phyloP scores from a whole-genome alignment of 768 basidiomycete genomes.

The Serendipita vermifera region DNA sequence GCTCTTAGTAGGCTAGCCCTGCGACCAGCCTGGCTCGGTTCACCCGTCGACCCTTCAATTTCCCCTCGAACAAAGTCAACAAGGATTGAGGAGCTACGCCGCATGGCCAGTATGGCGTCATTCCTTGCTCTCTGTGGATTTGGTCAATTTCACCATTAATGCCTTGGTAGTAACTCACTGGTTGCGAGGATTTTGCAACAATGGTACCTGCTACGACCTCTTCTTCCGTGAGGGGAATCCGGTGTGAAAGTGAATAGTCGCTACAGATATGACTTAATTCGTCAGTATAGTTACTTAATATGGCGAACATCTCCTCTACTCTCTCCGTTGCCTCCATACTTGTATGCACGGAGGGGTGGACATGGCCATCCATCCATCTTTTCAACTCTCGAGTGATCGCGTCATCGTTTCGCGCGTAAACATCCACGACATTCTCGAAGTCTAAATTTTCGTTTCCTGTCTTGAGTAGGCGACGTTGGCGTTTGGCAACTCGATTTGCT shows the following conservation, averaged over 20 bases:
- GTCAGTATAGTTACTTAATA: slow-evolving; percentile 43
- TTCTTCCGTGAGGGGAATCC: slow-evolving; percentile 50
- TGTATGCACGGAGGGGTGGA: not conserved
- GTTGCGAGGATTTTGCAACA: slow-evolving; percentile 52
- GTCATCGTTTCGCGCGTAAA: not conserved
- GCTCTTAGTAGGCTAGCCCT: slow-evolving; percentile 34
- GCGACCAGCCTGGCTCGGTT: slow-evolving; percentile 17
- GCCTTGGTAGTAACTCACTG: slow-evolving; percentile 25
- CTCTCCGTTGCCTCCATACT: not conserved
- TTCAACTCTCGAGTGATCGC: not conserved
- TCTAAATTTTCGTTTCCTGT: not conserved
- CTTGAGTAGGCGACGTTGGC: slow-evolving; percentile 18
- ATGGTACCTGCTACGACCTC: slow-evolving; percentile 68
- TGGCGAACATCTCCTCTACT: slow-evolving; percentile 5
- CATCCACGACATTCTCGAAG: not conserved
- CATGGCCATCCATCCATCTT: slow-evolving; percentile 6
- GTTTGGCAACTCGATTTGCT: slow-evolving; percentile 16
- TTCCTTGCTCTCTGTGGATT: slow-evolving; percentile 20
- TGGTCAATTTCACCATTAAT: slow-evolving; percentile 9
- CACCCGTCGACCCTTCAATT: slow-evolving; percentile 4
- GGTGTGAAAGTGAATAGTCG: slow-evolving; percentile 52
- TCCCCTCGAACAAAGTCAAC: not conserved
- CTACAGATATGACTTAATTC: slow-evolving; percentile 59
- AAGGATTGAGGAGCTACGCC: slow-evolving; percentile 18
- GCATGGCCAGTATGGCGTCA: slow-evolving; percentile 17